Base-by-base conservation (phyloP, 495 filamentous ascomycete species). In the Aspergillus sclerotioniger region DNA sequence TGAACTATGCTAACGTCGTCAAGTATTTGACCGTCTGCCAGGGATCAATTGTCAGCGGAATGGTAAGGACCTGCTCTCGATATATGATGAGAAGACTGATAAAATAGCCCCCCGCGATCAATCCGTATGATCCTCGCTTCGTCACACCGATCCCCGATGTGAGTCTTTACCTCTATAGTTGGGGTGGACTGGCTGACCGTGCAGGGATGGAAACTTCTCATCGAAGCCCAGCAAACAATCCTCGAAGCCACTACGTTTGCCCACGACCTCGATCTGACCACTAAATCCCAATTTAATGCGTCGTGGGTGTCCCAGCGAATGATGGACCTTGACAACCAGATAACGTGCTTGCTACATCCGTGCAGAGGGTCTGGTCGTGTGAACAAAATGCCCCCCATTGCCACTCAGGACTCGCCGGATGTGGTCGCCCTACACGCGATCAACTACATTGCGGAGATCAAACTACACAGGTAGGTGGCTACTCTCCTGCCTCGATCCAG, bases 191-290 rank as follows among this genome's bases (percentile, higher is more conserved):
- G 29, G 10, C 59, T 6, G 39, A 43, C 8, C 41, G 2, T 29
- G 1, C 20, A 78, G 74, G 70, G 71, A 32, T 81, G 72, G 73
- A 60, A 74, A 12, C 63, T 74, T n/a, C 75, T 80, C n/a, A 65
- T 81, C 33, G 70, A 78, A 62, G 71, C 74, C 10, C 77, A 80
- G 57, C 75, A 80, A 64, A 69, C 71, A 2, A 73, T 79, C 28
- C 47, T 76, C 21, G 69, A 72, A n/a, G 75, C 76, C 1, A 76
- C 73, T 8, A 74, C 76, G 31, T 80, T 78, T 57, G 70, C 75
- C 3, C 74, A 75, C 41, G 76, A 79, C 55, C 68, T 76, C 59
- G 64, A 69, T 39, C 51, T 52, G 41, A 53, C 54, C 12, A 39
- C 51, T 1, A 60, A 62, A 21, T 49, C 56, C 10, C 25, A 46